phyloP scores from a whole-genome alignment of 129 eudicot species.

The Artemisia tridentata region DNA sequence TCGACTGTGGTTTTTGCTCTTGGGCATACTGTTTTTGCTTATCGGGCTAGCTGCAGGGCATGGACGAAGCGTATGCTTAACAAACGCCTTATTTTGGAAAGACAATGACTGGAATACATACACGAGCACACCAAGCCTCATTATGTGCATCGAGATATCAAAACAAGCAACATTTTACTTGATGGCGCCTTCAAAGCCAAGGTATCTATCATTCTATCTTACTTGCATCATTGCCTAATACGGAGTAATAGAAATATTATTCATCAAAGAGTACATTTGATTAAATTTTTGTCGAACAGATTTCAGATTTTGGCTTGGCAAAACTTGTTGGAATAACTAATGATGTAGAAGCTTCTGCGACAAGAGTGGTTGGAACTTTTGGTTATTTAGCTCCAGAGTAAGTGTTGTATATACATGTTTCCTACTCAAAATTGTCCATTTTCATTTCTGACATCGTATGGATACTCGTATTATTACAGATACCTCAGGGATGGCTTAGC shows the following conservation, averaged over 20 bases:
- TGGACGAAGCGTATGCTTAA: too few relatives aligned
- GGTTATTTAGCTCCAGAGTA: conserved; percentile 99
- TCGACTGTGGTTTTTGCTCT: too few relatives aligned
- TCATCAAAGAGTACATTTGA: conserved; percentile 11
- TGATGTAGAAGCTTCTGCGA: conserved; percentile 75
- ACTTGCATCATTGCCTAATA: neutral
- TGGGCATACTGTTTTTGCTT: too few relatives aligned
- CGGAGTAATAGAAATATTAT: neutral
- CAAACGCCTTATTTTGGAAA: too few relatives aligned
- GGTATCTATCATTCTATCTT: conserved; percentile 33
- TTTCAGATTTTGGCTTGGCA: conserved; percentile 91
- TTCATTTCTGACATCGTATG: neutral
- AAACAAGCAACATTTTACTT: conserved; percentile 86
- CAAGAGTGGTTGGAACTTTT: conserved; percentile 91
- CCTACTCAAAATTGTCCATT: neutral
- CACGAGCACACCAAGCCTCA: conserved; percentile 96
- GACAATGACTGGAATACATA: conserved; percentile 89
- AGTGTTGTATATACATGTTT: conserved; percentile 22
- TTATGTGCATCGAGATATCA: conserved; percentile 93
- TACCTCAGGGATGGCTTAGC: conserved; percentile 85
- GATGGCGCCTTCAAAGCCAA: conserved; percentile 85
- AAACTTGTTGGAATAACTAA: conserved; percentile 65
- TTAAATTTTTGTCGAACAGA: conserved; percentile 41
- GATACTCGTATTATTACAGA: conserved; percentile 36
- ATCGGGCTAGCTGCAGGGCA: conserved; percentile 54